Evolutionary conservation across 2,329 filamentous ascomycete genomes (phyloP).

Genomic region (Fusarium domesticum): DNA sequence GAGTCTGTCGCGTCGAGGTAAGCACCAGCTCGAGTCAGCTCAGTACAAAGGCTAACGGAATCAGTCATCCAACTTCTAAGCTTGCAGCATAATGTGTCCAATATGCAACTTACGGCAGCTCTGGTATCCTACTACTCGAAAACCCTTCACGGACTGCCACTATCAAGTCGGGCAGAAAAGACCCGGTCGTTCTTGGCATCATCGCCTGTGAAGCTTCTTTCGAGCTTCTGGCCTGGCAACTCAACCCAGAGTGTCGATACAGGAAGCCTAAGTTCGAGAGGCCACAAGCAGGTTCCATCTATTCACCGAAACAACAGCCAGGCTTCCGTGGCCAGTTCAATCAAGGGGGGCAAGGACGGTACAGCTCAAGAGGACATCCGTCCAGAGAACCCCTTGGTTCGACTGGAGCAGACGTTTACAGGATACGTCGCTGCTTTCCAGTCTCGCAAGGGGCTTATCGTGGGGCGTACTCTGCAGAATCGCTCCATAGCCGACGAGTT

Average conservation of each 20-base stretch:
- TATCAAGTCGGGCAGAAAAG: constrained; percentile 61
- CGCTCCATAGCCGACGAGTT: constrained; percentile 71
- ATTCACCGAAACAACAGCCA: constrained; percentile 46
- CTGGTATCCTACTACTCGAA: constrained; percentile 77
- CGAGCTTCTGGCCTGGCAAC: constrained; percentile 70
- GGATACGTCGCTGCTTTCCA: constrained; percentile 80
- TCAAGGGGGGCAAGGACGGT: constrained; percentile 43
- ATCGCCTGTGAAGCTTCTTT: constrained; percentile 90
- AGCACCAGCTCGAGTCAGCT: constrained; percentile 29
- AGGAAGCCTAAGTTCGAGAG: constrained; percentile 34
- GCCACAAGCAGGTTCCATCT: constrained; percentile 41
- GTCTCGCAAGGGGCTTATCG: constrained; percentile 80
- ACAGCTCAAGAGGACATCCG: constrained; percentile 45
- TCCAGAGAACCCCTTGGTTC: constrained; percentile 64
- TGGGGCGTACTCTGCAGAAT: constrained; percentile 71
- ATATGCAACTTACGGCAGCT: constrained; percentile 61
- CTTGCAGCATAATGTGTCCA: constrained; percentile 65
- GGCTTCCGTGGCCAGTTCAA: constrained; percentile 55
- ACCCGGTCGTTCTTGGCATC: constrained; percentile 68
- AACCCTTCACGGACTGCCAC: constrained; percentile 66
- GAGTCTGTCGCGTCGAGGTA: constrained; percentile 71
- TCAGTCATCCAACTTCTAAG: constrained; percentile 70
- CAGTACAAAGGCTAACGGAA: constrained; percentile 32
- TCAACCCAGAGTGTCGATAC: constrained; percentile 42
- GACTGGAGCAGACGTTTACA: constrained; percentile 80